Evolutionary conservation across 2,329 filamentous ascomycete species (phyloP).

Genomic region (Xylaria hypoxylon): DNA sequence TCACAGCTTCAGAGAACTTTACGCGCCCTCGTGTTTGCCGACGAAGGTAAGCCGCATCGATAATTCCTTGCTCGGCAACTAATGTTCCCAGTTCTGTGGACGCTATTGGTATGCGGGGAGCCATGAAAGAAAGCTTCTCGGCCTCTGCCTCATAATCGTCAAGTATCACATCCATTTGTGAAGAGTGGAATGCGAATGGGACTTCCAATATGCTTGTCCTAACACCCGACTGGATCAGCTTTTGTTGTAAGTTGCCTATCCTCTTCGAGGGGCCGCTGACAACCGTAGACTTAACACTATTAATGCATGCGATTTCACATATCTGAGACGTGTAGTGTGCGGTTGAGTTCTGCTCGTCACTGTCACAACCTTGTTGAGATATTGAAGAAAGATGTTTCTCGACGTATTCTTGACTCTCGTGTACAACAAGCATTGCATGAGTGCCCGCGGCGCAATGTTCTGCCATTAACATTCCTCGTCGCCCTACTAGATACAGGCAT

Average conservation of each 20-base stretch:
- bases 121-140: conserved; percentile 13
- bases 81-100: conserved; percentile 20
- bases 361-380: neutral
- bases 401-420: conserved; percentile 9
- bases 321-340: neutral
- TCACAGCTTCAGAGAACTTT: conserved; percentile 18
- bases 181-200: conserved; percentile 33
- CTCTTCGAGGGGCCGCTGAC: conserved; percentile 20
- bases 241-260: conserved; percentile 14
- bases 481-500: conserved; percentile 27
- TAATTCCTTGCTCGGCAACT: neutral
- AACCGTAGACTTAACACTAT: conserved; percentile 28
- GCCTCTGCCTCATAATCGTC: conserved; percentile 17
- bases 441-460: conserved; percentile 19
- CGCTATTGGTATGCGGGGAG: conserved; percentile 26
- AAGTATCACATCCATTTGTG: conserved; percentile 33
- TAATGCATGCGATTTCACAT: conserved; percentile 32
- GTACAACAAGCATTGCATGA: conserved; percentile 26
- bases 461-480: conserved; percentile 12
- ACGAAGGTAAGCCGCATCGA: conserved; percentile 23
- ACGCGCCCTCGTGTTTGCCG: conserved; percentile 27
- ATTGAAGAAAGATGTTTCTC: conserved; percentile 4
- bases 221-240: neutral
- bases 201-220: conserved; percentile 18
- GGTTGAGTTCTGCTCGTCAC: neutral